Percentiles rank a stretch among this genome's conserved stretches.
Conservation (phyloP, 768 basidiomycete species). For the Xerocomellus intermedius region DNA sequence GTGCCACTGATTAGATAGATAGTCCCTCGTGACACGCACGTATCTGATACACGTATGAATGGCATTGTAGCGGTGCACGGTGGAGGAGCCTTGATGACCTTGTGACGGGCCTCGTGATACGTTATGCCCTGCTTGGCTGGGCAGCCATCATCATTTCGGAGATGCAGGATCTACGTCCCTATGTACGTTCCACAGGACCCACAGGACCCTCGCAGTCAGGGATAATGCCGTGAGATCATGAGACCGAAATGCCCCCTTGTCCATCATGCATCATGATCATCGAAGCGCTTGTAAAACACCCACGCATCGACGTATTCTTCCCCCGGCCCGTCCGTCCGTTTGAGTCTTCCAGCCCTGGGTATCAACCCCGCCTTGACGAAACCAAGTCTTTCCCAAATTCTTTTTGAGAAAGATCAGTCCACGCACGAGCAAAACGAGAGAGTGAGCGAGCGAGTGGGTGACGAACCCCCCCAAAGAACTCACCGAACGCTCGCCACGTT, state of each 20-base stretch:
- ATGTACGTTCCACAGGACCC: no score
- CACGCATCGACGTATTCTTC: constrained; percentile 91
- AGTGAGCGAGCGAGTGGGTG: background rate
- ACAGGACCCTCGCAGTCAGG: background rate
- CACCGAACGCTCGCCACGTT: constrained; percentile 74
- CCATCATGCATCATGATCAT: constrained; percentile 28
- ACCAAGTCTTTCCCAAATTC: constrained; percentile 71
- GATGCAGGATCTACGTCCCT: no score
- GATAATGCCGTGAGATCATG: background rate
- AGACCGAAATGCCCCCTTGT: background rate
- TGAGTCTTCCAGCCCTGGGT: constrained; percentile 72
- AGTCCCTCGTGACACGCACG: background rate
- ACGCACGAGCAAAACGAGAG: background rate
- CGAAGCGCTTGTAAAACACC: constrained; percentile 80
- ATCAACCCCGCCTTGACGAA: constrained; percentile 80
- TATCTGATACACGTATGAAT: no score
- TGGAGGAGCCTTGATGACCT: no score
- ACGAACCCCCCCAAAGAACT: background rate
- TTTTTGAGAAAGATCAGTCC: background rate
- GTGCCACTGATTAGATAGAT: constrained; percentile 14
- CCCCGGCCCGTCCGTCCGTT: constrained; percentile 59
- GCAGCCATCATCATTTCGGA: no score
- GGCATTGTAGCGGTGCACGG: no score
- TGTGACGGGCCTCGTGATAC: no score
- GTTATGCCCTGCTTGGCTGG: no score